Base-by-base conservation (phyloP, 495 filamentous ascomycete species). In the Neurospora terricola region DNA sequence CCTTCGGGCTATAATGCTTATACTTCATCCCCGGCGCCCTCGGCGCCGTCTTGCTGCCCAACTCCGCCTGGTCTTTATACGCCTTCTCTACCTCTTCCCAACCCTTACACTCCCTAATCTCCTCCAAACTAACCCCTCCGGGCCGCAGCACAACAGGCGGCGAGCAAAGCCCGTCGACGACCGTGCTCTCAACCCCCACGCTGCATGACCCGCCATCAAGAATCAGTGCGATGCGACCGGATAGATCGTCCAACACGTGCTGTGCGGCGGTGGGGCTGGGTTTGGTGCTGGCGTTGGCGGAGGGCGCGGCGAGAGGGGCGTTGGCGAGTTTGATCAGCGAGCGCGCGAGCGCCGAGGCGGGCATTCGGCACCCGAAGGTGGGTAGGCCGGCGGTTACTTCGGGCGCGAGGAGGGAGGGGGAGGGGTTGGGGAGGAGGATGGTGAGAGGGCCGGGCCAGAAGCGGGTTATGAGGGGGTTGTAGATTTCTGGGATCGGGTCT, bases 1-100 rank as follows among this genome's bases (percentile, higher is more conserved):
- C 96, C 78, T 91, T 92, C 0, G 96, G 96, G 27, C 94, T 96
- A 78, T 99, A 99, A 80, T 99, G 96, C 76, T 94, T 91, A 81
- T 99, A 99, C 79, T 99, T 99, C 96, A 99, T 99, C 3, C 96
- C 96, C 10, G 96, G 96, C 3, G 95, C 94, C 72, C 91, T 88
- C 7, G 96, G 95, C 30, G 85, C 83, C 72, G 84, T 80, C 70
- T 38, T 43, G 78, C 87, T 77, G 2, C 83, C 87, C 18, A 80
- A 75, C 75, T 90, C 87, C 18, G 85, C 84, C 30, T 80, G 78
- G 75, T 97, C 93, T 73, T 88, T 87, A 79, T 97, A 97, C 48
- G 88, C 95, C 38, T 91, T 86, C 72, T 83, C 83, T 3, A 93
- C 90, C 69, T 87, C 84, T 77, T 93, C 90, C 96, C 96, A 99